These are phyloP conservation scores for Clavulina sp. DNA, from an alignment of 768 basidiomycete species.

Conservation along the genomic window DNA sequence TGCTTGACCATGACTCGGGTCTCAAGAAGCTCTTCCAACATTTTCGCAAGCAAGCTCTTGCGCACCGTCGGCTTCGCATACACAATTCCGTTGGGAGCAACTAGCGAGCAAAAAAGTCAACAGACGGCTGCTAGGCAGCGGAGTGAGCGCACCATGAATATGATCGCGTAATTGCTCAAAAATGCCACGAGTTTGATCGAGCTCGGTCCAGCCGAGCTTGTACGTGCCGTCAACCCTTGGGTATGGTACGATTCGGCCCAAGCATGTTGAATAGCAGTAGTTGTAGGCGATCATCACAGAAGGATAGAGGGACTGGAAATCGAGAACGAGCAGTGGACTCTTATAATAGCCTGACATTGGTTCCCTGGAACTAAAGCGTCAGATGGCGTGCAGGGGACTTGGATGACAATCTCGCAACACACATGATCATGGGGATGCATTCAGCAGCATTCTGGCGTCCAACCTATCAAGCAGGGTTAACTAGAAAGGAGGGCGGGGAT, in stretches of 20 bases:
- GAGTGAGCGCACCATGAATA: conserved; percentile 43
- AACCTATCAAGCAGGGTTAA: conserved; percentile 35
- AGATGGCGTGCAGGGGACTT: conserved; percentile 36
- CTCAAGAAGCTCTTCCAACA: conserved; percentile 83
- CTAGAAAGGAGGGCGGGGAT: background rate
- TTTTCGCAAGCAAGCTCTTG: conserved; percentile 70
- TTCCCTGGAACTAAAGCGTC: conserved; percentile 48
- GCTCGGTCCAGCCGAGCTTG: conserved; percentile 66
- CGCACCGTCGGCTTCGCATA: conserved; percentile 77
- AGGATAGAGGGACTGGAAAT: conserved; percentile 93
- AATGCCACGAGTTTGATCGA: conserved; percentile 47
- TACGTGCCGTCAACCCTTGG: conserved; percentile 59
- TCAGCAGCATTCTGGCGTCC: conserved; percentile 93
- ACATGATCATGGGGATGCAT: conserved; percentile 27
- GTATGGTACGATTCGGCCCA: conserved; percentile 77
- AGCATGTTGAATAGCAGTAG: conserved; percentile 90
- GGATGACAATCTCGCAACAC: background rate
- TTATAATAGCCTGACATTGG: conserved; percentile 85
- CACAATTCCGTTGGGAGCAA: conserved; percentile 89
- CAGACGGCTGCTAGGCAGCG: background rate
- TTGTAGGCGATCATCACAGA: conserved; percentile 99
- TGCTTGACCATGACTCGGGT: conserved; percentile 97
- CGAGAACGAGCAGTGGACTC: conserved; percentile 80
- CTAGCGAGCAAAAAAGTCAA: conserved; percentile 23
- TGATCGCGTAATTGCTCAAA: conserved; percentile 56